Percentiles rank a stretch among this genome's conserved stretches.
These are phyloP conservation scores for Suillus brevipes DNA, from an alignment of 768 basidiomycete genomes.

Conservation along the genomic window DNA sequence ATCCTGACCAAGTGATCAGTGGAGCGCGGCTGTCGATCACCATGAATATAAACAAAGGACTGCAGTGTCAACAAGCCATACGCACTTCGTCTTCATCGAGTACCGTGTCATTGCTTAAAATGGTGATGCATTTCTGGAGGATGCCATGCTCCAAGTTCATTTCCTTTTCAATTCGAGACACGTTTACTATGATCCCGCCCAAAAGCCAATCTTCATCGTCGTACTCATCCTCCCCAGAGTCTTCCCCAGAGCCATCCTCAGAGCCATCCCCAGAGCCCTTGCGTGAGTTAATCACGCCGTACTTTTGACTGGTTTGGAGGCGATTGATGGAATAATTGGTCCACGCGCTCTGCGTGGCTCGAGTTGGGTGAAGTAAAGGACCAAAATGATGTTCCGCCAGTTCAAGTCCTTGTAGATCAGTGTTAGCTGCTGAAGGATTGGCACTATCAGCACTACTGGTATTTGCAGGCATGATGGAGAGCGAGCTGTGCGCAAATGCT, in stretches of 20 bases:
- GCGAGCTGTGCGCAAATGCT: not conserved
- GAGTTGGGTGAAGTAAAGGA: slow-evolving; percentile 12
- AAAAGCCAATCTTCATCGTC: not conserved
- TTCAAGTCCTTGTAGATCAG: not conserved
- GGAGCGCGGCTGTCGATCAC: not conserved
- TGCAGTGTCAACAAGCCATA: not conserved
- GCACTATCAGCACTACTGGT: not conserved
- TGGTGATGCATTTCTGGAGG: not conserved
- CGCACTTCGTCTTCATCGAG: not conserved
- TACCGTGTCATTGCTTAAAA: not conserved
- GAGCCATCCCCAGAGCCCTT: no score
- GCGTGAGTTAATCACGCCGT: not conserved
- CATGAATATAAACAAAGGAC: not conserved
- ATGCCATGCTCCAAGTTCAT: not conserved
- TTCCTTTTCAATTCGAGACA: not conserved
- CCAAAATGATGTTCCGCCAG: slow-evolving; percentile 2
- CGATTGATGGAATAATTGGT: slow-evolving; percentile 11
- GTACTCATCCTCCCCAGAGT: slow-evolving; percentile 1
- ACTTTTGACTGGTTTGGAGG: not conserved
- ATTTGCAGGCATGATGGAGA: not conserved
- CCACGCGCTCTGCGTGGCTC: slow-evolving; percentile 7
- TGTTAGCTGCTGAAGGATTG: not conserved
- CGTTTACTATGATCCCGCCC: not conserved
- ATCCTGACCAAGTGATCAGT: not conserved
- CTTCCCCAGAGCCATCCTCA: not conserved